These are phyloP conservation scores for Vigna unguiculata DNA, from an alignment of 306 rosid genomes.

Conservation along the genomic window DNA sequence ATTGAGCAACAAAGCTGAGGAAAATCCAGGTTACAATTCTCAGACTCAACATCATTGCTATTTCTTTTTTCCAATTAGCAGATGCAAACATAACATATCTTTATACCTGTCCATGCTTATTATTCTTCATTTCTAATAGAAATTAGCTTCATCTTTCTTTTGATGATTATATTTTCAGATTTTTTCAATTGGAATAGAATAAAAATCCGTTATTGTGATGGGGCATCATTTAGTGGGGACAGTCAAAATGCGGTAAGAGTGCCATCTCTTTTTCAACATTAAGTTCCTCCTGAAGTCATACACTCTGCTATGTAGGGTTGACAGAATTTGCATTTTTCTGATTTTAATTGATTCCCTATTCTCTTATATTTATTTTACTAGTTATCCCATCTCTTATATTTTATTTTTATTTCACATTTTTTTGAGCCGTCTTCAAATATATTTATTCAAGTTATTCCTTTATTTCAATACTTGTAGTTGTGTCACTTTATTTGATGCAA, in stretches of 20 bases:
- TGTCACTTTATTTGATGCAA: constrained; percentile 1
- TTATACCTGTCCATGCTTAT: background rate
- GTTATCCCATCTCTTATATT: constrained; percentile 13
- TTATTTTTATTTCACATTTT: too few relatives aligned
- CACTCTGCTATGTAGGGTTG: constrained; percentile 8
- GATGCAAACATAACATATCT: background rate
- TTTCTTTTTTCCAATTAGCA: background rate
- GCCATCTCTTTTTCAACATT: constrained; percentile 15
- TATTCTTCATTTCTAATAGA: constrained; percentile 26
- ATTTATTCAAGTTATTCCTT: background rate
- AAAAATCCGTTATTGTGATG: constrained; percentile 91
- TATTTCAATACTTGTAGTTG: background rate
- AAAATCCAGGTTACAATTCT: constrained; percentile 70
- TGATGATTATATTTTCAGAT: constrained; percentile 56
- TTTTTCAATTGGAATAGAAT: constrained; percentile 88
- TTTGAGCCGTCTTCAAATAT: background rate
- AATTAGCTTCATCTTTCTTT: constrained; percentile 25
- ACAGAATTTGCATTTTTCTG: background rate
- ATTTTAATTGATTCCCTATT: background rate
- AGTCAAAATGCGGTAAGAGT: constrained; percentile 62
- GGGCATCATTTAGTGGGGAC: constrained; percentile 90
- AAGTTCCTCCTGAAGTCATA: constrained; percentile 5
- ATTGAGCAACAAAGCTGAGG: constrained; percentile 72
- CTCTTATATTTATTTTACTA: background rate
- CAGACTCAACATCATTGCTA: constrained; percentile 19